Base-by-base conservation (phyloP, 805 yeast genomes). In the Trichomonascus vanleenenianus region DNA sequence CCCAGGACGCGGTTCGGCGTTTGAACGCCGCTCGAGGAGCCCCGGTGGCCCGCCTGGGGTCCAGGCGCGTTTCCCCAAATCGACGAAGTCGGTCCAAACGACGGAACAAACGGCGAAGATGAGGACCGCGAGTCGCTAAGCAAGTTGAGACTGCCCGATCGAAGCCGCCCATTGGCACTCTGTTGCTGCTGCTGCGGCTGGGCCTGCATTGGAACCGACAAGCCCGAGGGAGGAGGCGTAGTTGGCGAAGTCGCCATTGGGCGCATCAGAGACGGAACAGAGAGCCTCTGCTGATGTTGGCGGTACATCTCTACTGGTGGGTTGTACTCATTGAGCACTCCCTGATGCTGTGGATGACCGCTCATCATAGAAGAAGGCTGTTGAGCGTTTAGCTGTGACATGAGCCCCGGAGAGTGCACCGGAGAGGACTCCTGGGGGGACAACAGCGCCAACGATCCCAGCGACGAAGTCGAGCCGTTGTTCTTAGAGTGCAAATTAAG, bases 381-480 rank as follows among this genome's bases (percentile, higher is more conserved):
- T 16, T 37, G n/a, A n/a, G 22, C 22, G 31, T 14, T 25, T 5
- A 18, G 20, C 35, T 39, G 20, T 9, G n/a, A 3, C 42, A 27
- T 9, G 22, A 39, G 18, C 15, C 27, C 7, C 60, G 46, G 59
- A 53, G 42, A 51, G 51, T 49, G 44, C 54, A 40, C 27, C 20
- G 46, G 44, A 25, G 45, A 30, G 22, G 46, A 20, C 30, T 57
- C 51, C 33, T 54, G 62, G 2, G 64, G 66, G 19, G 60, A 58
- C 14, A 56, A 55, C 41, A 52, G 60, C 11, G 66, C 68, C 30
- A 61, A 55, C 41, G 60, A 56, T 30, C 67, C 66, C 35, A 60
- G 53, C 16, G 63, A 58, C 8, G 51, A 40, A 11, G 49, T 46
- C 16, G 50, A 50, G 36, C 38, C 47, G 40, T 50, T 5, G 50